Base-by-base conservation (phyloP, 202 grass and related monocot genomes). In the Musa balbisiana region DNA sequence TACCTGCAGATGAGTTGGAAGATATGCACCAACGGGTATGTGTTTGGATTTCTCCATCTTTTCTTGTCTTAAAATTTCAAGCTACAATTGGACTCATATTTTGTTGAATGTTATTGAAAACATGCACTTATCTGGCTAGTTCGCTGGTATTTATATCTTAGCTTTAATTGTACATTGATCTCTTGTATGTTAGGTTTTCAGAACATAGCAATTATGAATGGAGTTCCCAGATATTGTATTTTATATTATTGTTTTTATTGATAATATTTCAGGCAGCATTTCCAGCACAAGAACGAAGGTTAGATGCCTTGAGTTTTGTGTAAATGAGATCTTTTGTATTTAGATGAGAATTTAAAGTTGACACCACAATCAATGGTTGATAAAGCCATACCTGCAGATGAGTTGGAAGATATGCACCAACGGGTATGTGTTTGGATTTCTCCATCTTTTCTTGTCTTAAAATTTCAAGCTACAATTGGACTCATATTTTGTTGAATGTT, bases 231-330 rank as follows among this genome's bases (percentile, higher is more conserved):
- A 66, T 27, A 66, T 0, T 33, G 20, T 14, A 50, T 20, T 69
- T 43, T n/a, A 51, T 70, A 11, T 19, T 20, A 3, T 70, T 1
- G 25, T 25, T 25, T 25, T 59, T 26, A 17, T 81, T 16, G 74
- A 75, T 89, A 23, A 78, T 67, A 80, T 81, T 64, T 60, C 81
- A 97, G 93, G 88, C 93, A 64, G 88, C 93, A 78, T 93, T 97
- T 75, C 90, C 88, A 73, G 81, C 86, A 75, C 84, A 86, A 76
- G 93, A 97, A 66, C 92, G 80, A 91, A 93, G 93, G 80, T 80
- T 97, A 80, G 93, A 97, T 84, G 93, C 93, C 52, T 86, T 97
- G 77, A 97, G 86, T 80, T 97, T 50, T 93, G 88, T 89, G 88
- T 88, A 75, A 97, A 89, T 83, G 88, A 97, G 55, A 91, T 78